These are phyloP conservation scores for Aspergillus caelatus DNA, from an alignment of 2,329 filamentous ascomycete species.

Conservation along the genomic window DNA sequence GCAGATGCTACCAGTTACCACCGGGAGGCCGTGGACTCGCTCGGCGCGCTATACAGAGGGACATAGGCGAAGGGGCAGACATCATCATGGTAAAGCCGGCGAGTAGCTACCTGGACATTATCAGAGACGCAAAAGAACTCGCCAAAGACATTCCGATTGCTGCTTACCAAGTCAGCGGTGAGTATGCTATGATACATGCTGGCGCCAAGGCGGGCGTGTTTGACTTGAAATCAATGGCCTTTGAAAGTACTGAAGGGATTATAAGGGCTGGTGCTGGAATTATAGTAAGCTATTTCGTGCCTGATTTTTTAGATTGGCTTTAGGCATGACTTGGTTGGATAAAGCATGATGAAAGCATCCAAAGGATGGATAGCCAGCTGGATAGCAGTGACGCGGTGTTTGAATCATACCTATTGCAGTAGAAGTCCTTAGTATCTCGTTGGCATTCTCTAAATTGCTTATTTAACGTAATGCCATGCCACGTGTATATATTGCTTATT, in stretches of 20 bases:
- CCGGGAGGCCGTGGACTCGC: slow-evolving; percentile 90
- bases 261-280: slow-evolving; percentile 91
- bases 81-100: slow-evolving; percentile 99
- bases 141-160: slow-evolving; percentile 89
- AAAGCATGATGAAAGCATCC: not conserved
- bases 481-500: too few species aligned
- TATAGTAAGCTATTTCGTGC: slow-evolving; percentile 91
- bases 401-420: not conserved
- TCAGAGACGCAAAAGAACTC: slow-evolving; percentile 93
- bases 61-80: slow-evolving; percentile 92
- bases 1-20: slow-evolving; percentile 95
- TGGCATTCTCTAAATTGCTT: not conserved
- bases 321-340: slow-evolving; percentile 7
- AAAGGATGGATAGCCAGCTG: too few species aligned
- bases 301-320: slow-evolving; percentile 70
- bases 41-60: slow-evolving; percentile 82
- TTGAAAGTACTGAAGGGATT: slow-evolving; percentile 92
- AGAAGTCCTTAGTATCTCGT: not conserved
- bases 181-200: slow-evolving; percentile 97
- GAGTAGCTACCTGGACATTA: slow-evolving; percentile 93
- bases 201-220: slow-evolving; percentile 96
- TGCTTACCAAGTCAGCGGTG: slow-evolving; percentile 95
- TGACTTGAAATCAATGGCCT: slow-evolving; percentile 90
- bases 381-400: not conserved
- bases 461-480: not conserved